Percentiles rank a stretch among this genome's conserved stretches.
Conservation (phyloP, 2,329 filamentous ascomycete genomes). For the Penicillium griseofulvum region DNA sequence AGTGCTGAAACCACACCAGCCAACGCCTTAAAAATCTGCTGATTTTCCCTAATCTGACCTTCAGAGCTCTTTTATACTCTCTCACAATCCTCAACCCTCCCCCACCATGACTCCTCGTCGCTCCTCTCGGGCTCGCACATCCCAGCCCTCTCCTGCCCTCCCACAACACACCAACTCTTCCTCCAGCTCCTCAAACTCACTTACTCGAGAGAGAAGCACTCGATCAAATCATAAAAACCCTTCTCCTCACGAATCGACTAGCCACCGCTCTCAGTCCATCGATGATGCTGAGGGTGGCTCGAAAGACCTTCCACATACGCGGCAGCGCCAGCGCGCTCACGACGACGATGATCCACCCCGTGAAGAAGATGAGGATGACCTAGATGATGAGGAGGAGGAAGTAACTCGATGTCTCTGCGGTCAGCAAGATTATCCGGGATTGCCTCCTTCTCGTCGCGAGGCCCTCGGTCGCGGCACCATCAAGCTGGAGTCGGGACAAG, state of each 20-base stretch:
- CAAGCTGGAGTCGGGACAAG: slow-evolving; percentile 58
- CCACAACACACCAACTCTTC: slow-evolving; percentile 75
- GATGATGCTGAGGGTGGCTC: slow-evolving; percentile 54
- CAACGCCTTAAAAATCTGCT: slow-evolving; percentile 5
- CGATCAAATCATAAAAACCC: slow-evolving; percentile 69
- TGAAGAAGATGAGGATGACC: slow-evolving; percentile 62
- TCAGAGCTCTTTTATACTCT: slow-evolving; percentile 10
- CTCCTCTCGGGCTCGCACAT: slow-evolving; percentile 83
- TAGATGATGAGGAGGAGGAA: slow-evolving; percentile 76
- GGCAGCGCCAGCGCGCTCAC: slow-evolving; percentile 74
- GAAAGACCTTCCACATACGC: slow-evolving; percentile 66
- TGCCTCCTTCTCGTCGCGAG: slow-evolving; percentile 58
- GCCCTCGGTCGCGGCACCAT: slow-evolving; percentile 52
- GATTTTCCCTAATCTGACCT: slow-evolving; percentile 5
- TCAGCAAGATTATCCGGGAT: slow-evolving; percentile 90
- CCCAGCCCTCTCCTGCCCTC: slow-evolving; percentile 65
- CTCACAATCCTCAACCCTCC: slow-evolving; percentile 8
- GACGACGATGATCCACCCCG: slow-evolving; percentile 61
- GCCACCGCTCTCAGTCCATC: slow-evolving; percentile 51
- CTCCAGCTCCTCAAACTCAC: slow-evolving; percentile 68
- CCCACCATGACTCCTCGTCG: slow-evolving; percentile 69
- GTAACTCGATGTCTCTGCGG: slow-evolving; percentile 94
- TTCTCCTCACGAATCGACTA: slow-evolving; percentile 72
- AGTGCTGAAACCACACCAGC: slow-evolving; percentile 12
- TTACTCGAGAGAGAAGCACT: slow-evolving; percentile 72